phyloP scores from a whole-genome alignment of 352 stramenopile species.

The Thalassiosira exigua region DNA sequence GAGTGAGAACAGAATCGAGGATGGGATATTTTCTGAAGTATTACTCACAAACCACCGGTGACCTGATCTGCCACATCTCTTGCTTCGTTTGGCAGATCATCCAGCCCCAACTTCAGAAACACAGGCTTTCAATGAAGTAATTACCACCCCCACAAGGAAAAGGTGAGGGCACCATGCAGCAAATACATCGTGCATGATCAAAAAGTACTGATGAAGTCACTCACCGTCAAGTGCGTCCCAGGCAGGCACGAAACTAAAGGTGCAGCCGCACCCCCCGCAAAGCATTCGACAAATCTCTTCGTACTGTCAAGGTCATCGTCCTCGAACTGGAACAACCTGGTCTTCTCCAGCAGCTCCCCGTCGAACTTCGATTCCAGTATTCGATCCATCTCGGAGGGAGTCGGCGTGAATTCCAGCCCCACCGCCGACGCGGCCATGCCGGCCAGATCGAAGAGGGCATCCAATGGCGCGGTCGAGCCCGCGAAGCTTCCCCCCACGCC shows the following conservation, averaged over 20 bases:
- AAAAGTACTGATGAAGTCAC: too few relatives aligned
- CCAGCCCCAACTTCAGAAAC: too few relatives aligned
- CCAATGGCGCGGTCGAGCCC: constrained; percentile 42
- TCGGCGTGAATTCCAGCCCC: constrained; percentile 77
- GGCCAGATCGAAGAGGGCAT: constrained; percentile 74
- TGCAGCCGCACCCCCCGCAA: constrained; percentile 11
- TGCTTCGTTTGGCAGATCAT: too few relatives aligned
- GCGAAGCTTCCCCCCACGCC: constrained; percentile 1
- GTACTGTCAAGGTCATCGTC: constrained; percentile 76
- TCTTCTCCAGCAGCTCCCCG: constrained; percentile 65
- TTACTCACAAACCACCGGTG: too few relatives aligned
- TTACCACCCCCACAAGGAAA: too few relatives aligned
- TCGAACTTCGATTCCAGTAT: constrained; percentile 72
- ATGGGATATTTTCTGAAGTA: too few relatives aligned
- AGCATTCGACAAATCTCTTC: constrained; percentile 59
- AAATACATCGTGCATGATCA: too few relatives aligned
- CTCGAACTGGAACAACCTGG: constrained; percentile 77
- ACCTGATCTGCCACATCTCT: too few relatives aligned
- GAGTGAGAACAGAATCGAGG: too few relatives aligned
- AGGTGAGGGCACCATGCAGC: too few relatives aligned
- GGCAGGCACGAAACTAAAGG: constrained; percentile 51
- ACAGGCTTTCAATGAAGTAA: too few relatives aligned
- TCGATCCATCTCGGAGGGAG: constrained; percentile 60
- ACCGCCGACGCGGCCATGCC: constrained; percentile 66
- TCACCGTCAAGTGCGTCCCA: constrained; percentile 76